Conservation (phyloP, 176 grass and related monocot genomes). For the Lolium perenne region DNA sequence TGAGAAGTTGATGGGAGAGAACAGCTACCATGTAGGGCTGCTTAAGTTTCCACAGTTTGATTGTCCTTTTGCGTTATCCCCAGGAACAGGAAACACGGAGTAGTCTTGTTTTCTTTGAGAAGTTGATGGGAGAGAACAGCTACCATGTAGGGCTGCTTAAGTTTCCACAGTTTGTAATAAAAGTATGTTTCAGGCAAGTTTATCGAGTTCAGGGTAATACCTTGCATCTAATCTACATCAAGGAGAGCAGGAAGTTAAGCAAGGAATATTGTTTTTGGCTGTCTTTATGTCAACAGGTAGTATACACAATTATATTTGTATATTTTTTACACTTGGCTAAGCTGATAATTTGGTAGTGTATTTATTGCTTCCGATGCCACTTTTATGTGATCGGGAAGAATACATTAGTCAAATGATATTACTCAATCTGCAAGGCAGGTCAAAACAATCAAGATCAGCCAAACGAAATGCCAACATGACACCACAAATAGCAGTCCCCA, state of each 20-base stretch:
- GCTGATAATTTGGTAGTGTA: not conserved
- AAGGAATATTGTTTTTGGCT: not conserved
- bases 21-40: not conserved
- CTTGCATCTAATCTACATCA: not conserved
- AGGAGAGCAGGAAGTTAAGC: not conserved
- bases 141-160: not conserved
- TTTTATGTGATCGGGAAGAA: not conserved
- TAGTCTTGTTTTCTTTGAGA: slow-evolving; percentile 1
- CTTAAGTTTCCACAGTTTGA: not conserved
- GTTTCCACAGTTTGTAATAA: slow-evolving; percentile 1
- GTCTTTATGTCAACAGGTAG: too few relatives aligned
- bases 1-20: slow-evolving; percentile 25
- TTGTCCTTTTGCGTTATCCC: not conserved
- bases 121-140: slow-evolving; percentile 6
- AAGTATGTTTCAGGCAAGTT: not conserved
- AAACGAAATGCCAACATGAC: not conserved
- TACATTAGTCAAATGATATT: not conserved
- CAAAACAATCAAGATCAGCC: not conserved
- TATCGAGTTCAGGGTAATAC: not conserved
- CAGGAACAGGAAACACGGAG: not conserved
- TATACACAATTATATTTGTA: too few relatives aligned
- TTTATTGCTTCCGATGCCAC: not conserved
- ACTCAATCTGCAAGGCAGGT: not conserved
- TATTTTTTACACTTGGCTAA: not conserved
- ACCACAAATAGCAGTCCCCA: not conserved